Base-by-base conservation (phyloP, 768 basidiomycete species). In the Panaeolus cyanescens region DNA sequence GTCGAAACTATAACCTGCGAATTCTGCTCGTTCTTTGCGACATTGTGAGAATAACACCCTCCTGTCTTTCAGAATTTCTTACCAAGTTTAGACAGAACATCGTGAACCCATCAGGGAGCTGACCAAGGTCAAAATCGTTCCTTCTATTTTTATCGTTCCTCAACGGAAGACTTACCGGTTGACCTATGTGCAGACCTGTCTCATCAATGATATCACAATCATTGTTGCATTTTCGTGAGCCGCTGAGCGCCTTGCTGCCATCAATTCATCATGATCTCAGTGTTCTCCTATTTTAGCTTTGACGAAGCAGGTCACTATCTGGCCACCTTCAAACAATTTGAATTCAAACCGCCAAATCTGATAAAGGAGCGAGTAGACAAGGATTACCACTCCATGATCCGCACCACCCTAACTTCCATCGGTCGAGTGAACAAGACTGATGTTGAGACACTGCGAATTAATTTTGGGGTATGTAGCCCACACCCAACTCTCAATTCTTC, bases 351-450 rank as follows among this genome's bases (percentile, higher is more conserved):
- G 9, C 95, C 96, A 7, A 89, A 93, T 70, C 79, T 95, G 69
- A 96, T 99, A 78, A 96, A 95, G 73, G 97, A 99, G 71, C 90
- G 94, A 42, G 81, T 92, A 30, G 95, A 97, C 72, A 93, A 95
- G 65, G 91, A 93, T 67, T 94, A 97, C 69, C 77, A 83, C 64
- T 87, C 94, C 7, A 83, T 95, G 68, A 74, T 99, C 13, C 91
- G 91, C 59, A 85, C 86, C 19, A 84, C 92, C 1, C 80, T 99
- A 28, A 99, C 96, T 1, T 87, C 86, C 64, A 92, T 99, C 68
- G 90, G 85, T 70, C 94, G 92, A 66, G 93, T 99, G 63, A 99
- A 99, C 76, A 97, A 96, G 80, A 99, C 96, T 3, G 97, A 99
- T 68, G 94, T 96, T 1, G 88, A 93, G 75, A 99, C 96, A 3